These are phyloP conservation scores for Moesziomyces globuligerus DNA, from an alignment of 1,284 basidiomycete genomes.

Conservation along the genomic window DNA sequence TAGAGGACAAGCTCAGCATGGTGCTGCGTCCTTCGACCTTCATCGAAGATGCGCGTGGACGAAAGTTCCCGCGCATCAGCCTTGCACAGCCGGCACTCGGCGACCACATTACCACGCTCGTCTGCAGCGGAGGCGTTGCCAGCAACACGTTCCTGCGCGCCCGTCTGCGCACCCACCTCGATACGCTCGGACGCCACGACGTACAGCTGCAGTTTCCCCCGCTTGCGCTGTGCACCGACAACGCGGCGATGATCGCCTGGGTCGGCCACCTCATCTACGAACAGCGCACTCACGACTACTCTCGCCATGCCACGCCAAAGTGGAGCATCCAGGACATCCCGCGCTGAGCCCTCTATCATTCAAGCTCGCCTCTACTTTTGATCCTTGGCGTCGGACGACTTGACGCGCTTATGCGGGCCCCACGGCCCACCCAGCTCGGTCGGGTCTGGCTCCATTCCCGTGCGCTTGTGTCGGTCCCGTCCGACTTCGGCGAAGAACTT, in stretches of 20 bases:
- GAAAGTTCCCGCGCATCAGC: constrained; percentile 19
- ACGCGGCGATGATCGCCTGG: constrained; percentile 66
- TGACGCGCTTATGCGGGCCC: constrained; percentile 39
- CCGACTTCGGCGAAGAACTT: constrained; percentile 37
- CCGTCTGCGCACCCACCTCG: constrained; percentile 34
- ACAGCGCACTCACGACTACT: constrained; percentile 43
- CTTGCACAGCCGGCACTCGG: constrained; percentile 3
- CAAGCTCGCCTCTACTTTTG: constrained; percentile 5
- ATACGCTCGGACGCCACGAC: constrained; percentile 31
- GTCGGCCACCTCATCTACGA: constrained; percentile 51
- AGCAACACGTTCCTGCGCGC: constrained; percentile 54
- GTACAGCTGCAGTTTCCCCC: constrained; percentile 58
- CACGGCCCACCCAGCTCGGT: constrained; percentile 19
- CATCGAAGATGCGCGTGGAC: constrained; percentile 6
- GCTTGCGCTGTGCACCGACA: constrained; percentile 61
- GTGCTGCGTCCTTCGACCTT: constrained; percentile 13
- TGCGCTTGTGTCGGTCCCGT: constrained; percentile 11
- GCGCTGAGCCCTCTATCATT: neutral
- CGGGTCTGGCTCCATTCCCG: constrained; percentile 1
- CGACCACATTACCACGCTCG: constrained; percentile 44
- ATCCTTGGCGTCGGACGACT: constrained; percentile 8
- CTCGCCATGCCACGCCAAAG: constrained; percentile 48
- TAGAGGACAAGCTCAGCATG: constrained; percentile 59
- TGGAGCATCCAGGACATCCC: constrained; percentile 62
- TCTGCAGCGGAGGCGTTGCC: constrained; percentile 64